Percentiles rank a stretch among this genome's conserved stretches.
Conservation (phyloP, 768 basidiomycete species). For the Suillus lakei region DNA sequence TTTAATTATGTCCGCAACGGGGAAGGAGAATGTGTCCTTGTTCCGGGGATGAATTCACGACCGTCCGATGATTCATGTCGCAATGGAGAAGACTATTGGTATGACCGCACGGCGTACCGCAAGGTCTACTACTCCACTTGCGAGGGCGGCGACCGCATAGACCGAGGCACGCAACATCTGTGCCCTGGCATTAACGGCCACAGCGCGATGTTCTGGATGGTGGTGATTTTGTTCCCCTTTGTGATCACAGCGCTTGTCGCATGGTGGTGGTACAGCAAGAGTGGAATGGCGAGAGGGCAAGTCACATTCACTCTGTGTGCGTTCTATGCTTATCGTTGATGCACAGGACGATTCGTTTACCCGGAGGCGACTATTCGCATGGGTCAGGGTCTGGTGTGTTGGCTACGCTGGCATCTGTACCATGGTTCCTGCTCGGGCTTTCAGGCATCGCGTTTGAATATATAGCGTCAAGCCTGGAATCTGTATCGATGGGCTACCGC, state of each 20-base stretch:
- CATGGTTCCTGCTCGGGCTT: constrained; percentile 87
- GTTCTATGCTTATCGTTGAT: constrained; percentile 16
- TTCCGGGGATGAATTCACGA: constrained; percentile 68
- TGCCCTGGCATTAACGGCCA: constrained; percentile 85
- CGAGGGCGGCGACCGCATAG: constrained; percentile 77
- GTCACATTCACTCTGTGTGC: constrained; percentile 31
- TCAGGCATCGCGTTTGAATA: constrained; percentile 75
- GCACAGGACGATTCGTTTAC: constrained; percentile 75
- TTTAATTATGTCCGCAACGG: constrained; percentile 84
- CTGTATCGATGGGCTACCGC: constrained; percentile 42
- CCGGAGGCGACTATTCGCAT: constrained; percentile 51
- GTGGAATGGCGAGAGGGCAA: constrained; percentile 76
- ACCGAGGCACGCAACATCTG: constrained; percentile 71
- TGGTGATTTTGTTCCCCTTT: constrained; percentile 77
- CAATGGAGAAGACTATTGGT: constrained; percentile 80
- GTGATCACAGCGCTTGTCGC: constrained; percentile 74
- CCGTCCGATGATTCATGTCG: constrained; percentile 66
- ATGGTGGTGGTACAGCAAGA: constrained; percentile 81
- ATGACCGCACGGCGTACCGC: constrained; percentile 89
- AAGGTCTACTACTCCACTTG: constrained; percentile 91
- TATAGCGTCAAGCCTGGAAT: constrained; percentile 53
- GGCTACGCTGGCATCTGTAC: constrained; percentile 83
- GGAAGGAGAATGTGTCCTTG: constrained; percentile 77
- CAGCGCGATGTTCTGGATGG: constrained; percentile 83
- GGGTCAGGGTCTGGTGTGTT: constrained; percentile 52